Base-by-base conservation (phyloP, 441 rosid genomes). In the Croton setiger region DNA sequence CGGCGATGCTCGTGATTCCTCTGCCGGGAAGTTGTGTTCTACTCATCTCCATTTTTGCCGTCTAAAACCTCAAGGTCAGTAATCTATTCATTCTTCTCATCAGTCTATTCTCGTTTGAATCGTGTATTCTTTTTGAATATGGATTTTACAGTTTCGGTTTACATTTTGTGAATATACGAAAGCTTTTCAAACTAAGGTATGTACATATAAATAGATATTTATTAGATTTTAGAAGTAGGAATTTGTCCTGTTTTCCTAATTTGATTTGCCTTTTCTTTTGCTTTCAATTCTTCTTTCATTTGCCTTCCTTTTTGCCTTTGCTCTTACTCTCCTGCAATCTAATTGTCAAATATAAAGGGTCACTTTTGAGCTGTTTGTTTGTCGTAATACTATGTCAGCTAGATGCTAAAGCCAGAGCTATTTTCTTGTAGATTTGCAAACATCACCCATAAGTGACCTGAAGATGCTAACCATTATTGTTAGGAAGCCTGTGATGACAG, bases 201-300 rank as follows among this genome's bases (percentile, higher is more conserved):
- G 3, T 47, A 47, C 2, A 48, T 33, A 48, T 18, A 49, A 51
- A n/a, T n/a, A n/a, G n/a, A n/a, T n/a, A n/a, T n/a, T 33, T 63
- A 37, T 37, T 23, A 51, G n/a, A 17, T n/a, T 86, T 67, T n/a
- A 88, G 80, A 68, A 83, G 81, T 87, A 89, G 78, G 84, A 81
- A 66, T 96, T 89, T 51, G 84, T 71, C 93, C 90, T 7, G 87
- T 85, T 69, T 66, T 56, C 78, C 89, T 82, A 75, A 83, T 78
- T 55, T 18, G 76, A 66, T 91, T 78, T 55, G 93, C 93, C 74
- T 90, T 91, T 60, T 76, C 82, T 78, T 77, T 82, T 45, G 75
- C 87, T 77, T 82, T 83, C 6, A 73, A 33, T 80, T 80, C 97
- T 64, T 88, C 88, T 0, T 83, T 86, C 61, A 63, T 66, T 60